Evolutionary conservation across 2,329 filamentous ascomycete species (phyloP).

Genomic region (Cytospora piceicola): DNA sequence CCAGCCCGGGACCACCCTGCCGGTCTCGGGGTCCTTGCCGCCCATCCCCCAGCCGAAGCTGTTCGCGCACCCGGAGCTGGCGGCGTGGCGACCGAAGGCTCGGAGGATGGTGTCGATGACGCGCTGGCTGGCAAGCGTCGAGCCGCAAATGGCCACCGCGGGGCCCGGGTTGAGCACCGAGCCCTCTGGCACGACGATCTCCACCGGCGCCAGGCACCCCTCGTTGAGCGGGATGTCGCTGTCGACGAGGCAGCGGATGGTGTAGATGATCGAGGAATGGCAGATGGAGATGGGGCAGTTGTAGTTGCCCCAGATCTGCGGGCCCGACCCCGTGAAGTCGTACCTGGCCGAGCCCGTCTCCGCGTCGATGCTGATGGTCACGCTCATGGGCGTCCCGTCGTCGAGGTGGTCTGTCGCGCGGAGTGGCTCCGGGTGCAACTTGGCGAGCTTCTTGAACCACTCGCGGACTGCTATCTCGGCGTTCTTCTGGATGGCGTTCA

Average conservation of each 20-base stretch:
- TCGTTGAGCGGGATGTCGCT: conserved; percentile 44
- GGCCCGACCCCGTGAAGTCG: conserved; percentile 42
- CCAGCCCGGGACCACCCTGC: conserved; percentile 32
- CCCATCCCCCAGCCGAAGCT: conserved; percentile 33
- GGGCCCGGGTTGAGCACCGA: conserved; percentile 41
- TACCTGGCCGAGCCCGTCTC: conserved; percentile 39
- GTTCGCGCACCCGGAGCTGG: conserved; percentile 32
- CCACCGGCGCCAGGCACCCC: conserved; percentile 41
- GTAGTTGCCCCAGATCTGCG: conserved; percentile 42
- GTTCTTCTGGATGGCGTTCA: conserved; percentile 48
- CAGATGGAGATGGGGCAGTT: conserved; percentile 44
- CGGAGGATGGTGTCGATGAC: conserved; percentile 31
- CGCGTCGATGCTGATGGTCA: conserved; percentile 39
- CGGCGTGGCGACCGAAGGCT: conserved; percentile 32
- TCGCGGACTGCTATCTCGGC: conserved; percentile 44
- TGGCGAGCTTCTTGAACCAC: conserved; percentile 43
- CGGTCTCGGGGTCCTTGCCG: conserved; percentile 31
- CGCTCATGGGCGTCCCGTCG: conserved; percentile 41
- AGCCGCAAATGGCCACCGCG: conserved; percentile 33
- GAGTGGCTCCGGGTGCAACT: conserved; percentile 45
- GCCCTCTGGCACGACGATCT: conserved; percentile 39
- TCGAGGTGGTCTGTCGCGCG: conserved; percentile 42
- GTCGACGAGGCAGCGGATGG: conserved; percentile 41
- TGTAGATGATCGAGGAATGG: conserved; percentile 45
- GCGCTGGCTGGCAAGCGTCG: conserved; percentile 28